Base-by-base conservation (phyloP, 768 basidiomycete species). In the Stropharia rugosoannulata region DNA sequence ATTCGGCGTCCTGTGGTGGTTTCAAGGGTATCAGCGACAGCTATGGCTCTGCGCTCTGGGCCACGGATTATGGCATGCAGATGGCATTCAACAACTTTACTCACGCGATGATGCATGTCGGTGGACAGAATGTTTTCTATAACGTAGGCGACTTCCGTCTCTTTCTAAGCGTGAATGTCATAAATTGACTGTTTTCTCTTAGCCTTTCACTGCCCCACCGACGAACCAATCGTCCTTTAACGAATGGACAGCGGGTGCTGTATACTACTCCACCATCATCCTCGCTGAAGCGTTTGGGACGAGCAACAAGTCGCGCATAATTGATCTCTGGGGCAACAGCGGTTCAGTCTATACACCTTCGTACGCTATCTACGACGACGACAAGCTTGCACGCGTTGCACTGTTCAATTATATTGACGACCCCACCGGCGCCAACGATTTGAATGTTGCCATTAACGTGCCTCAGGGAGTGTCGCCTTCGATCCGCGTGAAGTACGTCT, bases 391-490 rank as follows among this genome's bases (percentile, higher is more conserved):
- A 8, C 80, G 86, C 41, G 76, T 90, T 1, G 85, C 82, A 7
- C 64, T 93, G 49, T 81, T 92, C 73, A 94, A 93, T 68, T 93
- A 81, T 63, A 75, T 90, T 41, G 75, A 79, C 25, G 89, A 91
- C 62, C 57, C 75, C 0, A 73, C 75, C 3, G 87, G 86, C 5
- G 79, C 74, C 0, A 82, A 75, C 61, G 75, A 81, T 27, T 56
- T 64, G 37, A 62, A 45, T 46, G 80, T 82, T 56, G 79, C 74
- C 1, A 79, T 79, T 10, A 77, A 72, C 7, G 72, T 92, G 43
- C 70, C 78, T 5, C 74, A 71, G 3, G 71, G 73, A 5, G 72
- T 75, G 0, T 84, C 83, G 1, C 53, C 73, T 5, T 69, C 72
- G 18, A 80, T 88, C 18, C 72, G 73, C 55, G 81, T 85, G 63